These are phyloP conservation scores for Abrus pulchellus DNA, from an alignment of 306 rosid species.

Conservation along the genomic window DNA sequence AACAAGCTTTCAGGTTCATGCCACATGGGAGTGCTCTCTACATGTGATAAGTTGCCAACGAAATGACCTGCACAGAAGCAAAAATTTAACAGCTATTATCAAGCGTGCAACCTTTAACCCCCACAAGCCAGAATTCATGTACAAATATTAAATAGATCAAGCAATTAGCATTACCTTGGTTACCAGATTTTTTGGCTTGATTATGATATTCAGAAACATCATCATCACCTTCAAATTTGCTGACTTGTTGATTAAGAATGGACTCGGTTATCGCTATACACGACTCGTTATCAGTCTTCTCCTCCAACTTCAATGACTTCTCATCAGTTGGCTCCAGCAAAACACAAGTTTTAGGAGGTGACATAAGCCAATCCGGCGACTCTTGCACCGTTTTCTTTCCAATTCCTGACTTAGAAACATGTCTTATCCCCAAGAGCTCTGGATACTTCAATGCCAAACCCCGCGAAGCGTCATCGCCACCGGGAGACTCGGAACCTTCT, in stretches of 20 bases:
- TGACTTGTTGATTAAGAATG: slow-evolving; percentile 41
- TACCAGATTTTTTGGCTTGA: slow-evolving; percentile 49
- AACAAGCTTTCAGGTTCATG: slow-evolving; percentile 63
- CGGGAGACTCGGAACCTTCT: slow-evolving; percentile 60
- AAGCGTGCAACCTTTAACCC: slow-evolving; percentile 34
- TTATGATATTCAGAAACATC: slow-evolving; percentile 47
- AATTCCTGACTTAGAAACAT: slow-evolving; percentile 53
- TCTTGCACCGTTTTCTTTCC: slow-evolving; percentile 64
- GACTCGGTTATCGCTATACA: not conserved
- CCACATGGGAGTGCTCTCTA: slow-evolving; percentile 76
- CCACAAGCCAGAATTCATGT: slow-evolving; percentile 8
- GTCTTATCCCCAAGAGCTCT: slow-evolving; percentile 68
- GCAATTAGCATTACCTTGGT: slow-evolving; percentile 58
- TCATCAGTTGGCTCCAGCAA: slow-evolving; percentile 77
- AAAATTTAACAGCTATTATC: slow-evolving; percentile 15
- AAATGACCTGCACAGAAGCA: slow-evolving; percentile 49
- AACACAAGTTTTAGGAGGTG: slow-evolving; percentile 95
- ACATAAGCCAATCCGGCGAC: slow-evolving; percentile 81
- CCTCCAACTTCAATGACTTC: slow-evolving; percentile 49
- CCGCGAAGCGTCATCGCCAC: slow-evolving; percentile 51
- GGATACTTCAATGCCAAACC: slow-evolving; percentile 73
- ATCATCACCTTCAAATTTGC: slow-evolving; percentile 42
- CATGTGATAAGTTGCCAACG: slow-evolving; percentile 48
- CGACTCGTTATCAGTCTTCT: slow-evolving; percentile 46
- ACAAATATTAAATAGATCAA: slow-evolving; percentile 2